Percentiles rank a stretch among this genome's conserved stretches.
Evolutionary conservation across 73 alveolate species (phyloP).

Genomic region (Halteria grandinella): DNA sequence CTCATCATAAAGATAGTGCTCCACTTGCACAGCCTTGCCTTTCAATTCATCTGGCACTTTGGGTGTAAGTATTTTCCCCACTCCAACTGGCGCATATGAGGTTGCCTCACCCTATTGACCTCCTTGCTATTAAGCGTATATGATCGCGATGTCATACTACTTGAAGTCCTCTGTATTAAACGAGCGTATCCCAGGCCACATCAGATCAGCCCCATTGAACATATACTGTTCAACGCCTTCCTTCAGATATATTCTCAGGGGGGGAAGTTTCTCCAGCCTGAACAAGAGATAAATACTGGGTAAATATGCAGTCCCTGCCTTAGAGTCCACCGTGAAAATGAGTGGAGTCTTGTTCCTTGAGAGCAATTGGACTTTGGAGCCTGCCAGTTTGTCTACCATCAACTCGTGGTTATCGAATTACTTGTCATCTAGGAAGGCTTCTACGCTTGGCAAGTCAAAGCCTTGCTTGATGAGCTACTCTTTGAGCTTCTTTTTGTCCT

Average conservation of each 20-base stretch:
- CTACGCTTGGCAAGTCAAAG: neutral
- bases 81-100: slow-evolving; percentile 36
- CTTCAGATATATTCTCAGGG: slow-evolving; percentile 22
- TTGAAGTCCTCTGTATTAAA: slow-evolving; percentile 23
- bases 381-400: slow-evolving; percentile 15
- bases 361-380: slow-evolving; percentile 9
- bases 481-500: slow-evolving; percentile 44
- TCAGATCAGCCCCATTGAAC: slow-evolving; percentile 54
- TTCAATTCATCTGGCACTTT: slow-evolving; percentile 13
- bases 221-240: slow-evolving; percentile 41
- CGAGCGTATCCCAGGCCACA: slow-evolving; percentile 54
- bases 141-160: slow-evolving; percentile 2
- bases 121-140: slow-evolving; percentile 4
- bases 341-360: slow-evolving; percentile 18
- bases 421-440: slow-evolving; percentile 31
- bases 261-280: neutral
- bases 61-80: slow-evolving; percentile 39
- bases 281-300: slow-evolving; percentile 43
- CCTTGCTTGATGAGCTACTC: neutral
- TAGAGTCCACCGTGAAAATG: slow-evolving; percentile 14
- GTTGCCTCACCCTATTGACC: neutral
- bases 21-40: slow-evolving; percentile 52
- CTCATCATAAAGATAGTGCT: slow-evolving; percentile 49
- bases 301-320: neutral
- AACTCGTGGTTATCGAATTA: slow-evolving; percentile 4